Conservation (phyloP, 2,329 filamentous ascomycete genomes). For the Fusarium pininemorale region DNA sequence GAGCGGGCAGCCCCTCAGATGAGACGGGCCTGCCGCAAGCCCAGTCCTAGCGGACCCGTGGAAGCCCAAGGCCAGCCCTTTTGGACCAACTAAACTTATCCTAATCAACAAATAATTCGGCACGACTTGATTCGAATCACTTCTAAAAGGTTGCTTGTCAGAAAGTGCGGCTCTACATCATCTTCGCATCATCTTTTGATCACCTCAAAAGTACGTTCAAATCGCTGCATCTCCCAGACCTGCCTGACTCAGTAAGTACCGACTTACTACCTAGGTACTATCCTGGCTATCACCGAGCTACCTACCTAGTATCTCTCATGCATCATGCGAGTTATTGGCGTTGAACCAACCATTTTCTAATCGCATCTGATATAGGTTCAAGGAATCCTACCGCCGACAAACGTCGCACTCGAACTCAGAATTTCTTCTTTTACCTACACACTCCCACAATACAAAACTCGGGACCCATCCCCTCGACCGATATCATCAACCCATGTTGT, state of each 20-base stretch:
- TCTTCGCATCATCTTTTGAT: background rate
- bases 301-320: constrained; percentile 15
- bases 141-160: background rate
- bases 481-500: constrained; percentile 19
- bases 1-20: constrained; percentile 27
- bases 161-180: background rate
- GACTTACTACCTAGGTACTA: background rate
- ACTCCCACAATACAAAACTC: background rate
- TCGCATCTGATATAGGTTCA: constrained; percentile 32
- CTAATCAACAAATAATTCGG: background rate
- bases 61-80: background rate
- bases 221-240: background rate
- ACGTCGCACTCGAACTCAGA: constrained; percentile 7
- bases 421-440: background rate
- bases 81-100: constrained; percentile 16
- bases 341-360: constrained; percentile 39
- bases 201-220: constrained; percentile 7
- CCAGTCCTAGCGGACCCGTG: background rate
- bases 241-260: constrained; percentile 10
- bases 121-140: constrained; percentile 7
- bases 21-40: constrained; percentile 6
- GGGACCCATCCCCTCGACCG: background rate
- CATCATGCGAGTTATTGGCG: constrained; percentile 39
- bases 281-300: background rate
- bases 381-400: constrained; percentile 25